Evolutionary conservation across 2,329 filamentous ascomycete genomes (phyloP).

Genomic region (Xylariaceae sp.): DNA sequence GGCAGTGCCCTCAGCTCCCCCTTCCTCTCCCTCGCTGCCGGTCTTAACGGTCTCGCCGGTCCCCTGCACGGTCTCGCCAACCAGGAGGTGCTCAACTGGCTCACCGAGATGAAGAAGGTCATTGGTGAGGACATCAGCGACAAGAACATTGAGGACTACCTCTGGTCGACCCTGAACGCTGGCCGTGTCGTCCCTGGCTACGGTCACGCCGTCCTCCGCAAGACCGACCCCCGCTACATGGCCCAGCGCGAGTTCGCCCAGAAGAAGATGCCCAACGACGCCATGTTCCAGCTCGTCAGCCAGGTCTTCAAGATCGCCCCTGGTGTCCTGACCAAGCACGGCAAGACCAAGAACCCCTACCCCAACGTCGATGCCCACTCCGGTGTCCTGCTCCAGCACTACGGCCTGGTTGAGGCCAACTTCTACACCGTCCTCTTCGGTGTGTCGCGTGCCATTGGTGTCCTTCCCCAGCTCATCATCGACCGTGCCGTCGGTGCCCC

Average conservation of each 20-base stretch:
- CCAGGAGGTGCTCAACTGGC: conserved; percentile 99
- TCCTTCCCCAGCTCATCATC: conserved; percentile 98
- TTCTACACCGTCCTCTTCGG: conserved; percentile 99
- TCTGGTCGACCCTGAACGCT: conserved; percentile 93
- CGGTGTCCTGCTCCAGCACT: conserved; percentile 98
- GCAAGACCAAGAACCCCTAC: conserved; percentile 99
- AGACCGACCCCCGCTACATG: conserved; percentile 98
- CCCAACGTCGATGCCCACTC: conserved; percentile 99
- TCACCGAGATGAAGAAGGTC: conserved; percentile 95
- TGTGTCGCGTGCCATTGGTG: conserved; percentile 95
- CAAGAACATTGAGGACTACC: conserved; percentile 95
- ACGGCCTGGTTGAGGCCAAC: conserved; percentile 96
- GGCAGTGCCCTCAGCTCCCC: conserved; percentile 94
- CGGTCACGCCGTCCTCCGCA: conserved; percentile 97
- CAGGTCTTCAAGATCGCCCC: conserved; percentile 99
- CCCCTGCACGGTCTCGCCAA: conserved; percentile 98
- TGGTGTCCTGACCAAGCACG: conserved; percentile 95
- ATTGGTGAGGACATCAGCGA: conserved; percentile 94
- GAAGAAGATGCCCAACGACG: conserved; percentile 88
- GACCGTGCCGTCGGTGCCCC: conserved; percentile 95
- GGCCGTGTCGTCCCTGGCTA: conserved; percentile 97
- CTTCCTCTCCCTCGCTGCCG: conserved; percentile 92
- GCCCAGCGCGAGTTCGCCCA: conserved; percentile 97
- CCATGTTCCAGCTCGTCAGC: conserved; percentile 99
- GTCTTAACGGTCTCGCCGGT: conserved; percentile 95